Conservation (phyloP, 2,329 filamentous ascomycete species). For the Talaromyces atroroseus region DNA sequence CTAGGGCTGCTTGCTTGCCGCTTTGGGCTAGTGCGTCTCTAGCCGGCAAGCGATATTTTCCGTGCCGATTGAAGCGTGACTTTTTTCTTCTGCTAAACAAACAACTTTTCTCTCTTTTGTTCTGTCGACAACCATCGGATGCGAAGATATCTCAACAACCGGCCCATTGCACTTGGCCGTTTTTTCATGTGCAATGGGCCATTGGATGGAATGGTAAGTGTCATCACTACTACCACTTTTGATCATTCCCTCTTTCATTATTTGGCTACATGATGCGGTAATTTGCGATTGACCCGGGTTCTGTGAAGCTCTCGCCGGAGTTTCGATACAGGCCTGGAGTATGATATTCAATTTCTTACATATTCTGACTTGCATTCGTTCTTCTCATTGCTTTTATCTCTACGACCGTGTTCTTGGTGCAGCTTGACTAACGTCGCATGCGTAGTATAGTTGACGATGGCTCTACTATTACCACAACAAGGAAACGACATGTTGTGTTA, state of each 20-base stretch:
- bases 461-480: conserved; percentile 20
- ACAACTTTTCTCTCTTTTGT: not conserved
- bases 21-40: conserved; percentile 1
- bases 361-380: conserved; percentile 70
- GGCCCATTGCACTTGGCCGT: not conserved
- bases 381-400: not conserved
- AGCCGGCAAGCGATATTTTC: not conserved
- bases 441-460: not conserved
- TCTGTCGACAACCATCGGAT: not conserved
- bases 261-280: conserved; percentile 72
- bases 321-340: conserved; percentile 66
- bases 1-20: conserved; percentile 28
- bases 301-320: conserved; percentile 89
- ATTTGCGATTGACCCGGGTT: conserved; percentile 96
- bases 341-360: conserved; percentile 97
- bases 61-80: conserved; percentile 20
- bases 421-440: not conserved
- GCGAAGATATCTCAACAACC: not conserved
- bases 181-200: not conserved
- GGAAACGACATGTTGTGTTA: not conserved
- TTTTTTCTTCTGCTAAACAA: conserved; percentile 17
- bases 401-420: not conserved
- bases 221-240: not conserved
- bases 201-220: not conserved
- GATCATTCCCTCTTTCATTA: conserved; percentile 8